These are phyloP conservation scores for Coemansia sp. DNA, from an alignment of 371 early-diverging fungal species.

Conservation along the genomic window DNA sequence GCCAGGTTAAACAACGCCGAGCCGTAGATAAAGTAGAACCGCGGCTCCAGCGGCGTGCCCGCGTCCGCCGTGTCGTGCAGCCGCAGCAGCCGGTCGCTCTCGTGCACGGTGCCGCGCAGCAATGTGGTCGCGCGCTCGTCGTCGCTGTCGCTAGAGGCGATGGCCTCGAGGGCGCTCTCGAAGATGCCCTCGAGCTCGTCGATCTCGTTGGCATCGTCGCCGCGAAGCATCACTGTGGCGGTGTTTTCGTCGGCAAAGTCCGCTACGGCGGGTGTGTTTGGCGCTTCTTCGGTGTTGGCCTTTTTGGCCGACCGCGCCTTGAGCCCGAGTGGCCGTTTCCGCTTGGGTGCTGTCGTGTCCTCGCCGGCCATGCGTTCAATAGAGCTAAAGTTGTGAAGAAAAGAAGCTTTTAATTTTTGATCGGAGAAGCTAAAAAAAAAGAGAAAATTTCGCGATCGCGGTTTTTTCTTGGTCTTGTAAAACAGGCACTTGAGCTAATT, in stretches of 20 bases:
- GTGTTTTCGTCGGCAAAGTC: slow-evolving; percentile 49
- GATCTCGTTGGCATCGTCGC: slow-evolving; percentile 39
- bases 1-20: slow-evolving; percentile 42
- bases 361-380: slow-evolving; percentile 6
- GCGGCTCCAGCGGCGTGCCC: slow-evolving; percentile 18
- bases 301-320: slow-evolving; percentile 48
- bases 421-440: too few relatives aligned
- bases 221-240: slow-evolving; percentile 50
- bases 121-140: slow-evolving; percentile 33
- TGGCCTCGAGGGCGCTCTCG: slow-evolving; percentile 37
- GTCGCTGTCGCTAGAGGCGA: not conserved
- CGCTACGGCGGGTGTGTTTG: slow-evolving; percentile 17
- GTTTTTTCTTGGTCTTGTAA: too few relatives aligned
- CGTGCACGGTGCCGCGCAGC: slow-evolving; percentile 51
- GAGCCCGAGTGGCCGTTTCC: slow-evolving; percentile 49
- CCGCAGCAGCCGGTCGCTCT: slow-evolving; percentile 49
- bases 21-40: slow-evolving; percentile 50
- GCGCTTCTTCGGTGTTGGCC: slow-evolving; percentile 12
- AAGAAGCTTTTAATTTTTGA: not conserved
- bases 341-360: slow-evolving; percentile 20
- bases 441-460: too few relatives aligned
- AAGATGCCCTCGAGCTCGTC: slow-evolving; percentile 52
- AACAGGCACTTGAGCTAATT: too few relatives aligned
- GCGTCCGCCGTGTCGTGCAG: slow-evolving; percentile 7
- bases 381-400: not conserved